Evolutionary conservation across 2,329 filamentous ascomycete species (phyloP).

Genomic region (Remersonia thermophila): DNA sequence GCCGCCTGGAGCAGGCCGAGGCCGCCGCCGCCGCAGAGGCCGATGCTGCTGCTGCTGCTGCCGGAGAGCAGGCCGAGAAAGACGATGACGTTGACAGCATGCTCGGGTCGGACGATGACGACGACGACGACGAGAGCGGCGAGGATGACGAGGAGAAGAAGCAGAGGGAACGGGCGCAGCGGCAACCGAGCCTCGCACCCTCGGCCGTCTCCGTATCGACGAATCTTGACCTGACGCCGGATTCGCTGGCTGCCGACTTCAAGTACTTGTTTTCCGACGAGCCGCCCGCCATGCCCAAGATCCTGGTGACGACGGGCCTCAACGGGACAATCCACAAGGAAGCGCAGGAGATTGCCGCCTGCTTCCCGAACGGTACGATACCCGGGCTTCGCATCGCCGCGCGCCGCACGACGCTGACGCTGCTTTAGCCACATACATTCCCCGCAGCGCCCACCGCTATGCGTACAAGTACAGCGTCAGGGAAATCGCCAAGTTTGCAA

Average conservation of each 20-base stretch:
- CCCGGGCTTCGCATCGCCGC: background rate
- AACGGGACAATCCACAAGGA: slow-evolving; percentile 80
- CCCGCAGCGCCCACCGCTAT: slow-evolving; percentile 70
- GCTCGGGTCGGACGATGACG: slow-evolving; percentile 50
- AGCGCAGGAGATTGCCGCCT: slow-evolving; percentile 61
- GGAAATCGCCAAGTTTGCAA: slow-evolving; percentile 79
- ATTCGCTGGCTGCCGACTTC: slow-evolving; percentile 48
- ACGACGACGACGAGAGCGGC: slow-evolving; percentile 25
- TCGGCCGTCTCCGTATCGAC: slow-evolving; percentile 47
- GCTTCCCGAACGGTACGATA: slow-evolving; percentile 68
- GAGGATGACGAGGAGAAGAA: slow-evolving; percentile 29
- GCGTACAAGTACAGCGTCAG: slow-evolving; percentile 83
- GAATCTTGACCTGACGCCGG: slow-evolving; percentile 50
- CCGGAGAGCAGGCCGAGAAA: slow-evolving; percentile 32
- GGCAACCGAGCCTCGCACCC: slow-evolving; percentile 40
- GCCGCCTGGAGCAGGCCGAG: slow-evolving; percentile 38
- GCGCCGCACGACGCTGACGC: slow-evolving; percentile 1
- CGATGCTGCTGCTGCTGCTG: slow-evolving; percentile 17
- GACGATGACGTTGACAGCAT: slow-evolving; percentile 63
- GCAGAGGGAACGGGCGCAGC: slow-evolving; percentile 31
- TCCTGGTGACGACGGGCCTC: slow-evolving; percentile 82
- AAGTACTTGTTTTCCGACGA: slow-evolving; percentile 48
- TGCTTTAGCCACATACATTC: slow-evolving; percentile 44
- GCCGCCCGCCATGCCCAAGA: slow-evolving; percentile 57
- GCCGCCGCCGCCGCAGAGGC: slow-evolving; percentile 30